These are phyloP conservation scores for Paraconiothyrium brasiliense DNA, from an alignment of 2,329 filamentous ascomycete genomes.

Conservation along the genomic window DNA sequence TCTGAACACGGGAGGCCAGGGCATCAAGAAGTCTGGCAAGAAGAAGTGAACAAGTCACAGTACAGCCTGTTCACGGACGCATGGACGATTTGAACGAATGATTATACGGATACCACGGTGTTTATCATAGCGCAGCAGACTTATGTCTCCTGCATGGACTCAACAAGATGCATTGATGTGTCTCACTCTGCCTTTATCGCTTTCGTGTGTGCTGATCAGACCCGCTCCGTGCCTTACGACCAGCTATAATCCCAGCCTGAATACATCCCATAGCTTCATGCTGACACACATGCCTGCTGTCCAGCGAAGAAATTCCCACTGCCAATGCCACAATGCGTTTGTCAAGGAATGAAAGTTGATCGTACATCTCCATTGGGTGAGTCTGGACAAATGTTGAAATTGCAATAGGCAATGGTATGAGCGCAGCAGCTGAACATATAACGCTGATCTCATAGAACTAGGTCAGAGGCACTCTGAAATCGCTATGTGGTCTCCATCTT, in stretches of 20 bases:
- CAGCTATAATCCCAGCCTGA: not conserved
- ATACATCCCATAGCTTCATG: not conserved
- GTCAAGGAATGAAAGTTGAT: too few species aligned
- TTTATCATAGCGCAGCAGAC: slow-evolving; percentile 33
- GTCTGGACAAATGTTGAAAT: too few species aligned
- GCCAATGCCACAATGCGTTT: too few species aligned
- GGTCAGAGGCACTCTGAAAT: too few species aligned
- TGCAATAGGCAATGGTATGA: too few species aligned
- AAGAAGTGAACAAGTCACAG: slow-evolving; percentile 68
- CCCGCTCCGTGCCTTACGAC: not conserved
- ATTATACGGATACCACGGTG: slow-evolving; percentile 41
- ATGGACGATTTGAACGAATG: slow-evolving; percentile 19
- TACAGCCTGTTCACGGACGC: not conserved
- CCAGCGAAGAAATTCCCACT: too few species aligned
- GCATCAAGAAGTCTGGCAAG: slow-evolving; percentile 98
- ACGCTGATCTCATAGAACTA: too few species aligned
- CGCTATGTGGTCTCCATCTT: too few species aligned
- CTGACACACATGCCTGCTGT: too few species aligned
- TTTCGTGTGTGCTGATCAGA: not conserved
- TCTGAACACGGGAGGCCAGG: slow-evolving; percentile 82
- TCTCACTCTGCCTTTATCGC: not conserved
- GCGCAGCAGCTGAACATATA: too few species aligned
- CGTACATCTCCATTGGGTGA: too few species aligned
- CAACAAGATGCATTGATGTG: slow-evolving; percentile 26
- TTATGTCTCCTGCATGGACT: slow-evolving; percentile 19